Conservation (phyloP, 2,329 filamentous ascomycete genomes). For the Pyrenochaeta sp. region DNA sequence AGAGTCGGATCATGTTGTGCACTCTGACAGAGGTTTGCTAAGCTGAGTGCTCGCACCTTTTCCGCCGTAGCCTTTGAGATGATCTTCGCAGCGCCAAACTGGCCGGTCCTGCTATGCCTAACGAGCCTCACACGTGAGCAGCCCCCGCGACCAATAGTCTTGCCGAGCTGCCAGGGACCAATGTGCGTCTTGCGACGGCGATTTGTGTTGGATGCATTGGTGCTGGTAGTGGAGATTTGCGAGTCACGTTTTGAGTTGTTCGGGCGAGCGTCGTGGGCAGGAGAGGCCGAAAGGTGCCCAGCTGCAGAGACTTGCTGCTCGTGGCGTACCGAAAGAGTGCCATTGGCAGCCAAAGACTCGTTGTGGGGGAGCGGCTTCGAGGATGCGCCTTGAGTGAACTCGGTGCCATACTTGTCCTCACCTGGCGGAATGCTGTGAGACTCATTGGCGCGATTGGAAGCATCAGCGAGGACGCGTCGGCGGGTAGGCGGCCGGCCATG, state of each 20-base stretch:
- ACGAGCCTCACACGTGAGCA: conserved; percentile 88
- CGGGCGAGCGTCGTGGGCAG: conserved; percentile 55
- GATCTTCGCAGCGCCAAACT: conserved; percentile 93
- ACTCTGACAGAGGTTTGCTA: conserved; percentile 81
- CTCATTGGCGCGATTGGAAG: conserved; percentile 43
- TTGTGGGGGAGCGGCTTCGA: conserved; percentile 50
- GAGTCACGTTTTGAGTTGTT: conserved; percentile 59
- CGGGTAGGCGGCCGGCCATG: conserved; percentile 42
- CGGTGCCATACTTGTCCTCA: conserved; percentile 27
- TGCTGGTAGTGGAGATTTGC: conserved; percentile 63
- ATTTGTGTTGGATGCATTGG: conserved; percentile 57
- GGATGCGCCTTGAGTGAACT: conserved; percentile 21
- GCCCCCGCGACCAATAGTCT: conserved; percentile 86
- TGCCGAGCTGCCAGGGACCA: conserved; percentile 92
- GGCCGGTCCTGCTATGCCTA: conserved; percentile 77
- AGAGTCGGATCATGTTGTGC: conserved; percentile 65
- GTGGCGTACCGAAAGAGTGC: conserved; percentile 51
- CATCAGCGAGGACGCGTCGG: conserved; percentile 43
- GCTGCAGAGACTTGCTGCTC: conserved; percentile 52
- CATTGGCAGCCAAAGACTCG: conserved; percentile 54
- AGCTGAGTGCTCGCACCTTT: conserved; percentile 82
- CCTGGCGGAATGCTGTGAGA: conserved; percentile 23
- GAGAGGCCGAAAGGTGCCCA: conserved; percentile 62
- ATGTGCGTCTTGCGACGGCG: conserved; percentile 74
- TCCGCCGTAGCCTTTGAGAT: conserved; percentile 81